These are phyloP conservation scores for Nicotiana sylvestris DNA, from an alignment of 257 asterid genomes.

Conservation along the genomic window DNA sequence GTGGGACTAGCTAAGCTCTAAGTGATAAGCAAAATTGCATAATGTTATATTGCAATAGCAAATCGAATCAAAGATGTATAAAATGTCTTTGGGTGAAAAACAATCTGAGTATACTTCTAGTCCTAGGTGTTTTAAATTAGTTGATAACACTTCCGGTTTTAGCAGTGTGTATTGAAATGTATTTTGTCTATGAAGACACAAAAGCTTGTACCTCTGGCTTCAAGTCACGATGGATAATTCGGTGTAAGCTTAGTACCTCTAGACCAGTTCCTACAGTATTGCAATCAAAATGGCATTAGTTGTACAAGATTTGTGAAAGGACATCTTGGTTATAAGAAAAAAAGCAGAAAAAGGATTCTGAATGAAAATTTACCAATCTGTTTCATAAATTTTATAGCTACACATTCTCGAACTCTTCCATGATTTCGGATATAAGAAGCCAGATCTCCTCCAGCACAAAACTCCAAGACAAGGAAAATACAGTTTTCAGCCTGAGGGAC, in stretches of 20 bases:
- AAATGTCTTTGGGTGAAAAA: neutral
- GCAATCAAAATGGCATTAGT: neutral
- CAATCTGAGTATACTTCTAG: neutral
- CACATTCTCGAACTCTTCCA: slow-evolving; percentile 43
- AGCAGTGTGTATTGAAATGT: neutral
- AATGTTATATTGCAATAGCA: neutral
- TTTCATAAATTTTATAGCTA: slow-evolving; percentile 38
- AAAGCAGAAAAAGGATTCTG: neutral
- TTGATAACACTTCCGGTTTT: neutral
- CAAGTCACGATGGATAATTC: slow-evolving; percentile 46
- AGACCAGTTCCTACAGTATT: slow-evolving; percentile 38
- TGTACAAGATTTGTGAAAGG: neutral
- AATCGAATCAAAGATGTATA: neutral
- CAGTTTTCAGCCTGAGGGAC: slow-evolving; percentile 34
- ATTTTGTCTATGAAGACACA: neutral
- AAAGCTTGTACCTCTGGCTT: slow-evolving; percentile 43
- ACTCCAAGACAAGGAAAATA: slow-evolving; percentile 44
- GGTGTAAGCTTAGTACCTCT: slow-evolving; percentile 32
- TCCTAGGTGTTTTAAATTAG: neutral
- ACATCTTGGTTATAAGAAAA: neutral
- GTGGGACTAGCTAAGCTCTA: neutral
- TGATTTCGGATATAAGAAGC: slow-evolving; percentile 39
- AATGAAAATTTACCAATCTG: slow-evolving; percentile 37
- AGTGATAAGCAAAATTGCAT: neutral
- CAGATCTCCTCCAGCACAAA: slow-evolving; percentile 48